phyloP scores from a whole-genome alignment of 345 rosid species.

The Sisymbrium irio region DNA sequence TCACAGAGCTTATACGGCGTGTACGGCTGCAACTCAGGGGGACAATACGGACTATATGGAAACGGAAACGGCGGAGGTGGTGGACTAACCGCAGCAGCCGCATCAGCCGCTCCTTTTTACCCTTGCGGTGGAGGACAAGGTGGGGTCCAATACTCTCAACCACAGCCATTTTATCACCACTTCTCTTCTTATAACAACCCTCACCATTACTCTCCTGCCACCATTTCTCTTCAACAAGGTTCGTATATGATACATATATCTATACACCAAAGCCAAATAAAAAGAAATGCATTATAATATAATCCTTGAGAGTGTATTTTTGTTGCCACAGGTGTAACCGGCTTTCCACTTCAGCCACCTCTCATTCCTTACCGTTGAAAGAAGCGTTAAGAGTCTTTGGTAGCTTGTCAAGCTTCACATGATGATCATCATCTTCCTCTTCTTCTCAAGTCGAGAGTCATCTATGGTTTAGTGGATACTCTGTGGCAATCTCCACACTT shows the following conservation, averaged over 20 bases:
- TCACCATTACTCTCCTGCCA: conserved; percentile 28
- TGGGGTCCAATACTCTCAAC: conserved; percentile 24
- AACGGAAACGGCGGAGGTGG: conserved; percentile 21
- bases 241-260: not conserved
- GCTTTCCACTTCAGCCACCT: conserved; percentile 31
- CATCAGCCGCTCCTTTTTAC: conserved; percentile 35
- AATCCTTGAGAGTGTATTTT: conserved; percentile 13
- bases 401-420: conserved; percentile 25
- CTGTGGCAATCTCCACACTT: conserved; percentile 23
- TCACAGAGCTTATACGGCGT: conserved; percentile 30
- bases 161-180: conserved; percentile 29
- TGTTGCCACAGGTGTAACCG: conserved; percentile 19
- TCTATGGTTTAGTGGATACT: conserved; percentile 21
- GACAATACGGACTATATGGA: conserved; percentile 29
- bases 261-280: conserved; percentile 1
- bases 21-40: conserved; percentile 25
- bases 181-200: conserved; percentile 30
- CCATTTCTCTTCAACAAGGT: conserved; percentile 35
- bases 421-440: not conserved
- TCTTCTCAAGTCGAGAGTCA: conserved; percentile 27
- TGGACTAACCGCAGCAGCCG: conserved; percentile 36
- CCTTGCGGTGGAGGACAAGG: conserved; percentile 26
- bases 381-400: conserved; percentile 11
- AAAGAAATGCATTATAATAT: not conserved
- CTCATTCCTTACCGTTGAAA: conserved; percentile 34